Evolutionary conservation across 73 alveolate genomes (phyloP), one percentile per base, ranked within the genome.

Genomic region (Paramecium biaurelia): DNA sequence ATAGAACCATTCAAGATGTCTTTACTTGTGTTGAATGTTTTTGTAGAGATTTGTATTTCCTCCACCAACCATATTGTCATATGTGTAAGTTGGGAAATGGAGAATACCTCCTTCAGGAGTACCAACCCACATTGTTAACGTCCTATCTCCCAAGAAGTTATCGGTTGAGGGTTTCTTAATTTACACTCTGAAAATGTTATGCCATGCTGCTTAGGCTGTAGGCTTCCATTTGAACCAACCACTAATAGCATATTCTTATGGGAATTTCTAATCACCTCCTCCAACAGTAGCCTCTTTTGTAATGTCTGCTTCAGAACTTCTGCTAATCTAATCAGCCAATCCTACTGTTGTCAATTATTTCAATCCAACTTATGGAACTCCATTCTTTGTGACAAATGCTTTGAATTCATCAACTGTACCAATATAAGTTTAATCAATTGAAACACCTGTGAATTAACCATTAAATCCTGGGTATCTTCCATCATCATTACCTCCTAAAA

Each of bases 221-320:
- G 82, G 85, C 12, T 43, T 84, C 92, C 92, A 84, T 45, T 21
- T 49, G 92, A 41, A 84, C 92, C 92, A 84, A 35, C 92, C 92
- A 49, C 92, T 84, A 45, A 84, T 49, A 5, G 87, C 56, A 74
- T 74, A 74, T 21, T 74, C 87, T n/a, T 5, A 74, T 74, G 87
- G 87, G 87, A 74, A 74, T 41, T 20, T 74, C 24, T 70, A 32
- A 37, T 74, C 67, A 28, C 32, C 32, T 37, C 87, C 87, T 34
- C 87, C 84, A 23, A 63, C 53, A 14, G 84, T 23, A 0, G 15
- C 43, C 15, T 23, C 84, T 7, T 23, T 24, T 23, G 34, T 63
- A 1, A 20, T 14, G 3, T 63, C 45, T 14, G 20, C 45, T 7
- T 63, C 84, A 14, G 21, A 7, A 24, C 45, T 24, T 63, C 84